phyloP scores from a whole-genome alignment of 352 stramenopile species.

The Phytophthora meadii region DNA sequence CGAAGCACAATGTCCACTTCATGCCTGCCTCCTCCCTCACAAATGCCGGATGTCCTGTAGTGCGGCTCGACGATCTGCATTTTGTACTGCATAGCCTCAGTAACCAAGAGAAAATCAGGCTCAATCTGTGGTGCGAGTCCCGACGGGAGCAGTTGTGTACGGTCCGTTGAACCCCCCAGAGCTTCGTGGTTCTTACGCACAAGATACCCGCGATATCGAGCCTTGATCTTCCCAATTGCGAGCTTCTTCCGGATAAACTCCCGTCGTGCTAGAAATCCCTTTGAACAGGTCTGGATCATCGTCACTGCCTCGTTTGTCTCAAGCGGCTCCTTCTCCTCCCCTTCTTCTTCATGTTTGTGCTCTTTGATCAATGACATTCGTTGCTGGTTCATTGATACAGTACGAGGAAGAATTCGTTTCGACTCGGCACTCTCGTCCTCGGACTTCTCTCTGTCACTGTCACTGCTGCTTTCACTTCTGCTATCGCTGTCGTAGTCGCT shows the following conservation, averaged over 20 bases:
- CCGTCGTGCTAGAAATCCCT: constrained; percentile 35
- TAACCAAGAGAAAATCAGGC: constrained; percentile 33
- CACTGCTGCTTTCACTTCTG: constrained; percentile 13
- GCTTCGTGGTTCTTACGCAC: constrained; percentile 49
- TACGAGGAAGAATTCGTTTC: constrained; percentile 1
- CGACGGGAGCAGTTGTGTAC: constrained; percentile 17
- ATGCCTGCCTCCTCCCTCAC: constrained; percentile 8
- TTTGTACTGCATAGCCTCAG: constrained; percentile 46
- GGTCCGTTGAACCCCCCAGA: constrained; percentile 20
- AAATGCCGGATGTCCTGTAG: constrained; percentile 20
- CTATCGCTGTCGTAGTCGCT: constrained; percentile 12
- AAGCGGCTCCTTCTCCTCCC: constrained; percentile 14
- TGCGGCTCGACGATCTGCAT: constrained; percentile 46
- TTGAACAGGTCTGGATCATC: constrained; percentile 43
- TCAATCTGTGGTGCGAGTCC: constrained; percentile 14
- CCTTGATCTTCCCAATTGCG: constrained; percentile 52
- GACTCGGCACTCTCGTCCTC: background rate
- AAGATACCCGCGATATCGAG: constrained; percentile 47
- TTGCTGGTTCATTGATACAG: constrained; percentile 7
- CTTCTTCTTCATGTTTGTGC: constrained; percentile 17
- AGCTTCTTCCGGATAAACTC: constrained; percentile 47
- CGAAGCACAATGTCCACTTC: constrained; percentile 38
- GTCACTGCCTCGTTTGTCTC: constrained; percentile 21
- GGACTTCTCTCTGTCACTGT: constrained; percentile 1
- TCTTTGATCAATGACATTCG: constrained; percentile 33